Evolutionary conservation across 148 eudicot genomes (phyloP).

Genomic region (Mesembryanthemum crystallinum): DNA sequence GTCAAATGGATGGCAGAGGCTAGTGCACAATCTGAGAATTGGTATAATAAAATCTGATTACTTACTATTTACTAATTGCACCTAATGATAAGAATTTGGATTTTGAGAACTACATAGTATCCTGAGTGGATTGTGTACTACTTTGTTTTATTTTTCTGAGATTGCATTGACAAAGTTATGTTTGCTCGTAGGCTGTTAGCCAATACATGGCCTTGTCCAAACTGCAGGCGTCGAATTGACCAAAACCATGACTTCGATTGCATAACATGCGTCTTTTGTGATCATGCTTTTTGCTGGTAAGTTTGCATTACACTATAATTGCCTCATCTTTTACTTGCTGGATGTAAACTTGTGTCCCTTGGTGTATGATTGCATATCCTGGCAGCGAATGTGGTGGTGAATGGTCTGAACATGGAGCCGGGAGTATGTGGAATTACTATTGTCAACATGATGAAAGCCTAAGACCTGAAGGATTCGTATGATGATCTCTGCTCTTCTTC

Average conservation of each 20-base stretch:
- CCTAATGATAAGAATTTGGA: background rate
- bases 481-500: background rate
- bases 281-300: constrained; percentile 50
- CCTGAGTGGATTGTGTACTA: too few species aligned
- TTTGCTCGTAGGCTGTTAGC: constrained; percentile 45
- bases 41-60: constrained; percentile 32
- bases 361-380: constrained; percentile 17
- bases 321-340: background rate
- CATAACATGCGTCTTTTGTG: constrained; percentile 44
- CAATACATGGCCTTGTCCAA: constrained; percentile 58
- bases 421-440: constrained; percentile 44
- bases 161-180: background rate
- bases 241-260: constrained; percentile 34
- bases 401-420: constrained; percentile 49
- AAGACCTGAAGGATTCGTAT: constrained; percentile 50
- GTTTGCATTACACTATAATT: background rate
- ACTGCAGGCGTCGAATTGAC: constrained; percentile 42
- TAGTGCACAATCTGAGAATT: constrained; percentile 47
- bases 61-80: background rate
- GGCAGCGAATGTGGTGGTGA: constrained; percentile 55
- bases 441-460: constrained; percentile 55
- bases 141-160: background rate
- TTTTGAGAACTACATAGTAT: too few species aligned
- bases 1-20: constrained; percentile 51
- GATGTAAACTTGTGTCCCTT: background rate